Evolutionary conservation across 805 yeast genomes (phyloP).

Genomic region (Jamesozyma hellenica): DNA sequence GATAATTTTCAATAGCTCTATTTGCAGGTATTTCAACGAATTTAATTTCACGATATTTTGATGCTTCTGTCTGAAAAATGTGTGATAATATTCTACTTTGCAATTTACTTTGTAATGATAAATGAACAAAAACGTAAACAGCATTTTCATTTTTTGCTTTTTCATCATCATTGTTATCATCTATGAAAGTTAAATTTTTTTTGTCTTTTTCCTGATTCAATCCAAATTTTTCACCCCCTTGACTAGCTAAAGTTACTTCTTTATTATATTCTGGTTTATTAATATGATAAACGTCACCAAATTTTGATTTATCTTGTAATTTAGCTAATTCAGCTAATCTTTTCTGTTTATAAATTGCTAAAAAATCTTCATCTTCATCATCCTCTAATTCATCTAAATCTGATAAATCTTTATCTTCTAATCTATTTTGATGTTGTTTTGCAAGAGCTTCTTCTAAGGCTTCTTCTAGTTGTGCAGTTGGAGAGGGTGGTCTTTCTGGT

Average conservation of each 20-base stretch:
- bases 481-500: constrained; percentile 85
- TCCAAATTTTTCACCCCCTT: constrained; percentile 16
- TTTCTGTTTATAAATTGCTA: constrained; percentile 65
- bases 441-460: constrained; percentile 75
- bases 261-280: constrained; percentile 79
- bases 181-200: neutral
- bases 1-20: constrained; percentile 88
- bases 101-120: constrained; percentile 54
- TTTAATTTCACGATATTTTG: constrained; percentile 68
- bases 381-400: constrained; percentile 84
- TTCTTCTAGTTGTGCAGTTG: constrained; percentile 76
- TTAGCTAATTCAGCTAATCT: constrained; percentile 65
- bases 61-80: constrained; percentile 49
- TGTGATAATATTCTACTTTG: constrained; percentile 66
- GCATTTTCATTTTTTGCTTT: constrained; percentile 21
- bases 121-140: constrained; percentile 63
- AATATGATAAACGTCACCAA: constrained; percentile 69
- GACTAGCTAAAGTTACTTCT: constrained; percentile 78
- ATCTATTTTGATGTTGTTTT: constrained; percentile 70
- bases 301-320: constrained; percentile 46
- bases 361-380: constrained; percentile 86
- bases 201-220: neutral
- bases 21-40: constrained; percentile 86
- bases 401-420: constrained; percentile 65
- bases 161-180: constrained; percentile 2